phyloP scores from a whole-genome alignment of 2,329 filamentous ascomycete genomes.

The Trichoderma asperellum region DNA sequence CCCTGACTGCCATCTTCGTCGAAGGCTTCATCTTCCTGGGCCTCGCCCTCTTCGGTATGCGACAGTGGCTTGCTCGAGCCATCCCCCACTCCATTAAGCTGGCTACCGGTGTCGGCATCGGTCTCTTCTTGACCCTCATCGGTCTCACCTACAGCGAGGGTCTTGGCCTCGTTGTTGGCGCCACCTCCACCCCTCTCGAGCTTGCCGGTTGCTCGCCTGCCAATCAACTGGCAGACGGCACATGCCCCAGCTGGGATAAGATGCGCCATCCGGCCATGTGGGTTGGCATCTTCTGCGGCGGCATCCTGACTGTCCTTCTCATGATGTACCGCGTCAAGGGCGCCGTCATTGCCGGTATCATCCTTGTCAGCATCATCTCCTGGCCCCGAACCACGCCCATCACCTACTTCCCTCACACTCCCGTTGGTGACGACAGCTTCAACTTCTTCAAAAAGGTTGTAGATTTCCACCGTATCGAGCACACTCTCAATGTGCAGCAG shows the following conservation, averaged over 20 bases:
- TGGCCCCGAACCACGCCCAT: slow-evolving; percentile 79
- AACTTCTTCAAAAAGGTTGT: slow-evolving; percentile 89
- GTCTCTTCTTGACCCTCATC: slow-evolving; percentile 77
- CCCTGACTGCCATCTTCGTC: slow-evolving; percentile 84
- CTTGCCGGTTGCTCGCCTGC: slow-evolving; percentile 70
- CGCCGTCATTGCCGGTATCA: slow-evolving; percentile 80
- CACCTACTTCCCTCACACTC: slow-evolving; percentile 78
- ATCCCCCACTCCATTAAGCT: slow-evolving; percentile 86
- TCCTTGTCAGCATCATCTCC: slow-evolving; percentile 84
- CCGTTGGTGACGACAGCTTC: slow-evolving; percentile 70
- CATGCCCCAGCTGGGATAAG: slow-evolving; percentile 67
- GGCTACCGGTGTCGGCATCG: slow-evolving; percentile 83
- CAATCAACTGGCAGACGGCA: slow-evolving; percentile 49
- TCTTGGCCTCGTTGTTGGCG: slow-evolving; percentile 76
- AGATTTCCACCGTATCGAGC: slow-evolving; percentile 76
- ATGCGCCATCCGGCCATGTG: slow-evolving; percentile 86
- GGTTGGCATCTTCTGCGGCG: slow-evolving; percentile 86
- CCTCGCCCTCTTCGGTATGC: slow-evolving; percentile 77
- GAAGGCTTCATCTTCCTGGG: slow-evolving; percentile 85
- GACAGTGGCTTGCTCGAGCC: slow-evolving; percentile 84
- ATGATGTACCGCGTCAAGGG: slow-evolving; percentile 88
- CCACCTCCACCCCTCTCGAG: slow-evolving; percentile 68
- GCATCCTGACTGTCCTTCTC: slow-evolving; percentile 76
- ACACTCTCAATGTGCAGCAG: slow-evolving; percentile 70
- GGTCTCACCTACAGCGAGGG: slow-evolving; percentile 80